A percentile compares a stretch with the other conserved stretches of the same genome.
phyloP scores from a whole-genome alignment of 2,329 filamentous ascomycete species.

The Penicillium sp. region DNA sequence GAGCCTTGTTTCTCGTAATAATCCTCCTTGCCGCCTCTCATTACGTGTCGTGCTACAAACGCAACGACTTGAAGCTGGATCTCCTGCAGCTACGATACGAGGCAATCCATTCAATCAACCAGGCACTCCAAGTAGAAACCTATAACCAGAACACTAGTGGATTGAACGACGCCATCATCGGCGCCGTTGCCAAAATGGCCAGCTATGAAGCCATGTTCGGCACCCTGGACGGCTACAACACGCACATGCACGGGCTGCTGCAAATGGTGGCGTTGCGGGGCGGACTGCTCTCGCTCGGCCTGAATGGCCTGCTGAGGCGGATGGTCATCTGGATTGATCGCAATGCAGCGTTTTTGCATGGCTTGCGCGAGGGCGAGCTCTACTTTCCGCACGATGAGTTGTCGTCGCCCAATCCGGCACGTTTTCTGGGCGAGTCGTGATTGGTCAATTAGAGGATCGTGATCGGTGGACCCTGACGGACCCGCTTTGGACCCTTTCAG shows the following conservation, averaged over 20 bases:
- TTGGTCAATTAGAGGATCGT: neutral
- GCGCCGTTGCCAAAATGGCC: constrained; percentile 51
- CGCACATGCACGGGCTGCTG: constrained; percentile 47
- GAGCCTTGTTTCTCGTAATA: constrained; percentile 38
- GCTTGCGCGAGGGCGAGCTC: constrained; percentile 18
- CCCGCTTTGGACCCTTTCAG: neutral
- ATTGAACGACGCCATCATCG: constrained; percentile 43
- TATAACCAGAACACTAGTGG: neutral
- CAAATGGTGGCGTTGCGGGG: constrained; percentile 44
- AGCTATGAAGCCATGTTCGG: constrained; percentile 53
- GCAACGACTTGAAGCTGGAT: constrained; percentile 20
- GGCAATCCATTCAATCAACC: constrained; percentile 45
- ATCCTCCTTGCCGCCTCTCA: constrained; percentile 42
- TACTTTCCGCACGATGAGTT: constrained; percentile 27
- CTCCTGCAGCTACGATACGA: constrained; percentile 43
- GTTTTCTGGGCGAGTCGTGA: neutral
- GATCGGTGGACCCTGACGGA: constrained; percentile 1
- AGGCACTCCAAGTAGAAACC: constrained; percentile 23
- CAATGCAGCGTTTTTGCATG: constrained; percentile 37
- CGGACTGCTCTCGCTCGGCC: constrained; percentile 40
- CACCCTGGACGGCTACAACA: constrained; percentile 37
- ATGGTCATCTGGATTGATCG: constrained; percentile 50
- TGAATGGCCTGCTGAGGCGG: constrained; percentile 45
- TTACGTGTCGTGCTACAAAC: constrained; percentile 29
- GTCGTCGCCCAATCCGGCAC: neutral